Conservation (phyloP, 129 eudicot species). For the Saussurea involucrata region DNA sequence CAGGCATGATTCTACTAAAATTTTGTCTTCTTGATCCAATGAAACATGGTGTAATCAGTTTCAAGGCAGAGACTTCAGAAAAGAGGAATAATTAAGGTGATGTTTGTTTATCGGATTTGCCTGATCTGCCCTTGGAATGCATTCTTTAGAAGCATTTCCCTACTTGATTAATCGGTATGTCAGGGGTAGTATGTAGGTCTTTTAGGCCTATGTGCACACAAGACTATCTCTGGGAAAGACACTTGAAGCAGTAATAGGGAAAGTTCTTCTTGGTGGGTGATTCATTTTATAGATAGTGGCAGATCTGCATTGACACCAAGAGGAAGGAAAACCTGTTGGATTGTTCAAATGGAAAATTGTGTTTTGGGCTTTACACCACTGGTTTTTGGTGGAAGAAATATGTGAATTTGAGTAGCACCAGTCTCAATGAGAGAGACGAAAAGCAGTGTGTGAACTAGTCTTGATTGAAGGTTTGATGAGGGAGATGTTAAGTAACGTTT, state of each 20-base stretch:
- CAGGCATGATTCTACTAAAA: conserved; percentile 23
- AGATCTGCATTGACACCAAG: conserved; percentile 33
- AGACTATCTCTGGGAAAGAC: conserved; percentile 76
- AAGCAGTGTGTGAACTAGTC: neutral
- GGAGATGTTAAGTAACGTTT: neutral
- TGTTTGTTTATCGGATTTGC: conserved; percentile 56
- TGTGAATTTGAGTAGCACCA: neutral
- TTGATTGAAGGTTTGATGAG: neutral
- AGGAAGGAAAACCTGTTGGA: conserved; percentile 17
- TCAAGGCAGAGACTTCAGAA: conserved; percentile 17
- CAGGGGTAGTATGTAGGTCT: conserved; percentile 57
- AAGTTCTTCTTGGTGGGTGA: conserved; percentile 47
- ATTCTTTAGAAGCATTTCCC: conserved; percentile 80
- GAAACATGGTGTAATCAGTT: neutral
- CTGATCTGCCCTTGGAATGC: conserved; percentile 77
- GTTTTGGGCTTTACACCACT: conserved; percentile 27
- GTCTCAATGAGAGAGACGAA: neutral
- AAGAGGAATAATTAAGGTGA: conserved; percentile 2
- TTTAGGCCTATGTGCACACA: conserved; percentile 63
- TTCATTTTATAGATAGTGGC: conserved; percentile 65
- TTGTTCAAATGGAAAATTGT: conserved; percentile 27
- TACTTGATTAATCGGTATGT: conserved; percentile 42
- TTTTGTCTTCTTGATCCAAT: conserved; percentile 15
- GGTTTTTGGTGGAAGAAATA: conserved; percentile 33
- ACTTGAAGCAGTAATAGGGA: conserved; percentile 70